Conservation (phyloP, 2,329 filamentous ascomycete species). For the Talaromyces sp. region DNA sequence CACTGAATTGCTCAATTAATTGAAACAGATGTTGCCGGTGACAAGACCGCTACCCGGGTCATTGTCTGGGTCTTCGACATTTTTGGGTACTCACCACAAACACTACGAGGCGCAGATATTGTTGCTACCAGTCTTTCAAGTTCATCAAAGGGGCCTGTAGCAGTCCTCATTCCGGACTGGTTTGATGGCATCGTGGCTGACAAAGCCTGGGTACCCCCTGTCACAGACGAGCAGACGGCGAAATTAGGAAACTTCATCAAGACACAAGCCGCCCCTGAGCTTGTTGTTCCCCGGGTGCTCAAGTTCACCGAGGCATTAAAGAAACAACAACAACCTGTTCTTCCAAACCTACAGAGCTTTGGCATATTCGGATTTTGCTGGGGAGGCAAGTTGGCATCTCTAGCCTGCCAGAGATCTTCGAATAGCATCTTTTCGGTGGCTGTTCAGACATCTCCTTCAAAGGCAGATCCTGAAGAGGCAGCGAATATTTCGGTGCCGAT, state of each 20-base stretch:
- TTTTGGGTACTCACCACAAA: conserved; percentile 64
- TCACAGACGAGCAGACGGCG: conserved; percentile 62
- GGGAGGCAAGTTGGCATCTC: conserved; percentile 61
- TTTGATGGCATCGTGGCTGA: conserved; percentile 45
- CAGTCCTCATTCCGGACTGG: conserved; percentile 40
- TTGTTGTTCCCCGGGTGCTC: conserved; percentile 32
- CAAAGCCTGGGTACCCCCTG: conserved; percentile 56
- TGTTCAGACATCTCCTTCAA: conserved; percentile 16
- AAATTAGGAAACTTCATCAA: conserved; percentile 58
- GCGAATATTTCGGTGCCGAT: conserved; percentile 11
- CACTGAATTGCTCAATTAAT: too few species aligned
- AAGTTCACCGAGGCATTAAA: conserved; percentile 42
- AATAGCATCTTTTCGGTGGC: conserved; percentile 10
- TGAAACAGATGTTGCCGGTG: conserved; percentile 9
- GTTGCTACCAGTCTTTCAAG: conserved; percentile 24
- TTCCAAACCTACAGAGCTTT: conserved; percentile 56
- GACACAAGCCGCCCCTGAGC: conserved; percentile 34
- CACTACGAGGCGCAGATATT: conserved; percentile 64
- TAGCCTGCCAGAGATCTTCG: conserved; percentile 10
- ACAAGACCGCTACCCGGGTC: conserved; percentile 10
- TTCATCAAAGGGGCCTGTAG: conserved; percentile 32
- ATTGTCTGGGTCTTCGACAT: conserved; percentile 49
- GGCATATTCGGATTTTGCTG: conserved; percentile 67
- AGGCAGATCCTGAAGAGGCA: conserved; percentile 15
- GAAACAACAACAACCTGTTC: conserved; percentile 39